These are phyloP conservation scores for Zymoseptoria brevis DNA, from an alignment of 2,329 filamentous ascomycete genomes.

Conservation along the genomic window DNA sequence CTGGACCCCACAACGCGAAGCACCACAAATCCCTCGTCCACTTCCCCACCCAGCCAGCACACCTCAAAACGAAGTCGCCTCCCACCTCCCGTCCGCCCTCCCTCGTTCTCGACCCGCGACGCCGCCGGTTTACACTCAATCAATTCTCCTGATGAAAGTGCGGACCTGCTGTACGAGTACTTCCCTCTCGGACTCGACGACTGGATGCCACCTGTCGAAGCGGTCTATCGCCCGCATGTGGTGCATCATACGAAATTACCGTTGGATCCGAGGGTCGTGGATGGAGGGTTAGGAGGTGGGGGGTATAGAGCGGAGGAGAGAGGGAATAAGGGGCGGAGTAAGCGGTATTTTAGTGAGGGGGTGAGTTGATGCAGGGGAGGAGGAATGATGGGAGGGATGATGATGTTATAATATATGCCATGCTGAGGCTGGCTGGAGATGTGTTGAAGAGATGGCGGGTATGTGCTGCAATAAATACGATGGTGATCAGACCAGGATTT, in stretches of 20 bases:
- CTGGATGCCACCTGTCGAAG: conserved; percentile 85
- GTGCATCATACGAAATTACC: conserved; percentile 70
- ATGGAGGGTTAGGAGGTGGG: not conserved
- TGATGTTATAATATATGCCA: too few species aligned
- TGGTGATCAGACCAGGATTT: too few species aligned
- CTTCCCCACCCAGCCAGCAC: not conserved
- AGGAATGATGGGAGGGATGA: conserved; percentile 27
- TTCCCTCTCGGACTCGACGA: conserved; percentile 87
- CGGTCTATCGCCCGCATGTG: conserved; percentile 83
- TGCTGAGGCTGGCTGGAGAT: conserved; percentile 32
- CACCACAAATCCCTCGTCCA: not conserved
- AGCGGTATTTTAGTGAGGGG: conserved; percentile 44
- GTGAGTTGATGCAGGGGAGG: conserved; percentile 19
- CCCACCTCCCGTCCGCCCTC: conserved; percentile 31
- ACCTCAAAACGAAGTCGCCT: conserved; percentile 6
- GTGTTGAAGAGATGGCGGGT: conserved; percentile 39
- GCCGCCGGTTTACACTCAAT: conserved; percentile 31
- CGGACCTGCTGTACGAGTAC: conserved; percentile 86
- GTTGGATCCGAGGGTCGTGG: conserved; percentile 34
- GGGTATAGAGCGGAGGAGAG: not conserved
- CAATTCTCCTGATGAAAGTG: conserved; percentile 63
- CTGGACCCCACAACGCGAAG: not conserved
- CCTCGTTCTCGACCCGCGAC: conserved; percentile 35
- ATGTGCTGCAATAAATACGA: conserved; percentile 13
- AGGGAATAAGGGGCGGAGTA: conserved; percentile 22